Evolutionary conservation across 2,329 filamentous ascomycete species (phyloP).

Genomic region (Phyllosticta citribraziliensis): DNA sequence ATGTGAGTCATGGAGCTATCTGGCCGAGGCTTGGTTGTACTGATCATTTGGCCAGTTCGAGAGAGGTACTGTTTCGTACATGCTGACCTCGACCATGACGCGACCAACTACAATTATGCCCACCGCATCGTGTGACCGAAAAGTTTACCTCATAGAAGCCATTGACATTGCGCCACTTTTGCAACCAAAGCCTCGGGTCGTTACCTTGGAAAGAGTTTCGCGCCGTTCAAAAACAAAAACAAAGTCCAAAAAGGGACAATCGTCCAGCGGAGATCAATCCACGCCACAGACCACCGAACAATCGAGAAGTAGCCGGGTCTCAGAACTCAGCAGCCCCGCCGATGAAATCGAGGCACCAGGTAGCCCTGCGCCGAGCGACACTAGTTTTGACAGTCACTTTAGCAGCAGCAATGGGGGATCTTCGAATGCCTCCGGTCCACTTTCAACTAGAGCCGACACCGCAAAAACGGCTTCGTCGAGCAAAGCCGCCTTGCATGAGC

Average conservation of each 20-base stretch:
- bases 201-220: conserved; percentile 82
- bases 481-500: conserved; percentile 50
- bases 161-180: conserved; percentile 73
- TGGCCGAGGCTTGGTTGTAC: neutral
- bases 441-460: conserved; percentile 27
- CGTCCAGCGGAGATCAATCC: conserved; percentile 3
- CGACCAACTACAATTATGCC: conserved; percentile 78
- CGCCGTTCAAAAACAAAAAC: conserved; percentile 53
- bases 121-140: conserved; percentile 68
- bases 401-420: conserved; percentile 46
- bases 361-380: conserved; percentile 38
- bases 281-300: conserved; percentile 13
- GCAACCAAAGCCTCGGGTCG: conserved; percentile 67
- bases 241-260: conserved; percentile 1
- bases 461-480: conserved; percentile 36
- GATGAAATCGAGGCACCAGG: conserved; percentile 26
- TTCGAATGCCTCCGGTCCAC: conserved; percentile 5
- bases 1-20: conserved; percentile 49
- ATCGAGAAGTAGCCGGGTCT: conserved; percentile 15
- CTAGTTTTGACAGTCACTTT: conserved; percentile 40
- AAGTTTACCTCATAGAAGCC: conserved; percentile 68
- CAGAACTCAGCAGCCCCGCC: conserved; percentile 18
- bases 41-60: conserved; percentile 62
- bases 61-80: conserved; percentile 83
- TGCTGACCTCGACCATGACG: conserved; percentile 81